Percentiles rank a stretch among this genome's conserved stretches.
These are phyloP conservation scores for Globisporangium perplexum DNA, from an alignment of 352 stramenopile species.

Conservation along the genomic window DNA sequence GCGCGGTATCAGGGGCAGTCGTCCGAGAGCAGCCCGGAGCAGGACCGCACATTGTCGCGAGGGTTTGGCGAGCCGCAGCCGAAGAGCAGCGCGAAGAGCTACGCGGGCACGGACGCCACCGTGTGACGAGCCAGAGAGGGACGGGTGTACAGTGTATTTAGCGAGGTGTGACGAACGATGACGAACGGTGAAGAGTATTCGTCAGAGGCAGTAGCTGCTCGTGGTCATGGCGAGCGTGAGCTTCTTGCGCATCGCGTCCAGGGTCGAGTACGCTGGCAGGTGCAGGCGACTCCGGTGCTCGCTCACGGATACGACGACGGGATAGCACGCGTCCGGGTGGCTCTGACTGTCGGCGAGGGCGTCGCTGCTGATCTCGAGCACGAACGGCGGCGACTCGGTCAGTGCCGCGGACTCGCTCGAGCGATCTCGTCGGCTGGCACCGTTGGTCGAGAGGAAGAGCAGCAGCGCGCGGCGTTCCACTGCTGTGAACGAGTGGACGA, in stretches of 20 bases:
- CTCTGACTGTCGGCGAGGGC: constrained; percentile 33
- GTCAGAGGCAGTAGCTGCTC: constrained; percentile 5
- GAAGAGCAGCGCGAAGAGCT: not conserved
- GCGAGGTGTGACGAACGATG: not conserved
- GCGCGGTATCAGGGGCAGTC: constrained; percentile 15
- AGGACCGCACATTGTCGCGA: not conserved
- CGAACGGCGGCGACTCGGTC: constrained; percentile 12
- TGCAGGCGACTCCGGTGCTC: constrained; percentile 34
- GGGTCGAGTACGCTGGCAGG: constrained; percentile 52
- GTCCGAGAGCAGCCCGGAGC: constrained; percentile 16
- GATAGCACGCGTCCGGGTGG: constrained; percentile 54
- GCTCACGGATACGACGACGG: constrained; percentile 32
- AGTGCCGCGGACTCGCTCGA: not conserved
- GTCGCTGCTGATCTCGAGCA: constrained; percentile 38
- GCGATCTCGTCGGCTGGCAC: constrained; percentile 6
- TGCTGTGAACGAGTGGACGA: constrained; percentile 32
- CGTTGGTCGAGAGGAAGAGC: constrained; percentile 30
- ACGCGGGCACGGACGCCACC: constrained; percentile 2
- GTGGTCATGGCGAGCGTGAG: constrained; percentile 54
- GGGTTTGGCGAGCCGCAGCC: constrained; percentile 2
- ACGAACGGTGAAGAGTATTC: not conserved
- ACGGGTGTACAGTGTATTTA: constrained; percentile 13
- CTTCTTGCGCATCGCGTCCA: constrained; percentile 43
- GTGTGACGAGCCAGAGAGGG: not conserved
- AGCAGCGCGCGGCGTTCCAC: constrained; percentile 35